phyloP scores from a whole-genome alignment of 176 grass and related monocot species.

The Cenchrus purpureus region DNA sequence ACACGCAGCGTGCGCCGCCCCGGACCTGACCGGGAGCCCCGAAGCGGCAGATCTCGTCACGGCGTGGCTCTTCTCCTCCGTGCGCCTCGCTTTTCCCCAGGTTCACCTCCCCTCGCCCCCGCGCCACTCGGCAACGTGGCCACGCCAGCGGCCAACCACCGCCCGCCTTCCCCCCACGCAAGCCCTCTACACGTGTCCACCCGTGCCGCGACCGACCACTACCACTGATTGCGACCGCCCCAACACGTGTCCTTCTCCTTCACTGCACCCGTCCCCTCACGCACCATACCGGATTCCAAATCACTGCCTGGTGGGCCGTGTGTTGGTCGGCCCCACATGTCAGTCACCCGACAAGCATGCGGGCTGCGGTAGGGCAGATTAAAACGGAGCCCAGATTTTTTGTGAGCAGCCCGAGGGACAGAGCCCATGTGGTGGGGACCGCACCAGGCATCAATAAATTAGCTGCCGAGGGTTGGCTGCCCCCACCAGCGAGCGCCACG shows the following conservation, averaged over 20 bases:
- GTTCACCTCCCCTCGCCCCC: slow-evolving; percentile 40
- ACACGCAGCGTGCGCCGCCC: not conserved
- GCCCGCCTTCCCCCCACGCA: not conserved
- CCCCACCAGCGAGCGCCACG: slow-evolving; percentile 33
- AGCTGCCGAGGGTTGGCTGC: slow-evolving; percentile 27
- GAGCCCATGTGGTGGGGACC: slow-evolving; percentile 43
- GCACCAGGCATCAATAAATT: slow-evolving; percentile 40
- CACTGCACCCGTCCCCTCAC: not conserved
- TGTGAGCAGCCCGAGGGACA: slow-evolving; percentile 33
- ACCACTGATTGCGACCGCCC: slow-evolving; percentile 44
- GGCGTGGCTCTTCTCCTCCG: not conserved
- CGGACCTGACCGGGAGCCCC: not conserved
- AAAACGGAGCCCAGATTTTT: slow-evolving; percentile 33
- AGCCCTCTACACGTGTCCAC: slow-evolving; percentile 45
- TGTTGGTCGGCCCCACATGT: accelerated
- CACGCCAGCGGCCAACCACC: slow-evolving; percentile 60
- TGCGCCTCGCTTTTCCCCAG: slow-evolving; percentile 38
- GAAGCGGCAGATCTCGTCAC: slow-evolving; percentile 29
- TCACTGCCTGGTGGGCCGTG: not conserved
- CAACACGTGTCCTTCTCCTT: slow-evolving; percentile 37
- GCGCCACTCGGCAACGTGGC: slow-evolving; percentile 42
- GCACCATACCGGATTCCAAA: accelerated
- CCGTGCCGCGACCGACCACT: slow-evolving; percentile 45
- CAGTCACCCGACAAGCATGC: accelerated
- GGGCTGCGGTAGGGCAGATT: not conserved